phyloP scores from a whole-genome alignment of 2,329 filamentous ascomycete species.

The Aspergillus chevalieri region DNA sequence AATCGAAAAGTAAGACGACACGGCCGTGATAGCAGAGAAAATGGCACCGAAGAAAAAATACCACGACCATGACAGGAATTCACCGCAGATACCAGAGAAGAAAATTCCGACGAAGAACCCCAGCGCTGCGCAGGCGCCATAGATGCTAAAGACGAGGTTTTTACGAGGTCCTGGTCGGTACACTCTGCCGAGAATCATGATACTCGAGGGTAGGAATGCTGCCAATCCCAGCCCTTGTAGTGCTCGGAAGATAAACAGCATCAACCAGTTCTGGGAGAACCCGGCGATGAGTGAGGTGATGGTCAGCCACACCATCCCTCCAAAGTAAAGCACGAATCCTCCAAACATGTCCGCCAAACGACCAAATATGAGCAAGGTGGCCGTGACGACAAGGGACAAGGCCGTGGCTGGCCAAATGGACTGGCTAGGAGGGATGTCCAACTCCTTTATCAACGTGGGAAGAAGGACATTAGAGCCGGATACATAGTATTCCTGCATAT shows the following conservation, averaged over 20 bases:
- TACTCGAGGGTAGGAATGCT: slow-evolving; percentile 62
- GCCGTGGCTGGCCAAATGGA: slow-evolving; percentile 50
- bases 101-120: slow-evolving; percentile 55
- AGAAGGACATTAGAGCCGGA: slow-evolving; percentile 67
- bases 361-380: slow-evolving; percentile 50
- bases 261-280: slow-evolving; percentile 60
- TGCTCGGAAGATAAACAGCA: slow-evolving; percentile 68
- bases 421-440: slow-evolving; percentile 62
- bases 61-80: slow-evolving; percentile 56
- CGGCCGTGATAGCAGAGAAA: slow-evolving; percentile 42
- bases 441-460: slow-evolving; percentile 55
- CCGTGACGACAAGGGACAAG: slow-evolving; percentile 46
- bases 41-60: slow-evolving; percentile 63
- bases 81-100: slow-evolving; percentile 54
- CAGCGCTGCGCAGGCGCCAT: slow-evolving; percentile 48
- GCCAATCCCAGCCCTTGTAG: slow-evolving; percentile 68
- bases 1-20: slow-evolving; percentile 44
- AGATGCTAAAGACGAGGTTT: slow-evolving; percentile 59
- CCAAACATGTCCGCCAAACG: slow-evolving; percentile 57
- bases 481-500: slow-evolving; percentile 62
- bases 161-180: slow-evolving; percentile 65
- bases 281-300: slow-evolving; percentile 65
- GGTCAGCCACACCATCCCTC: slow-evolving; percentile 58
- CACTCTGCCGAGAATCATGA: slow-evolving; percentile 59
- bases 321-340: slow-evolving; percentile 57